Percentiles rank a stretch among this genome's conserved stretches.
Conservation (phyloP, 164 flowering plant species). For the Vitis rupestris region DNA sequence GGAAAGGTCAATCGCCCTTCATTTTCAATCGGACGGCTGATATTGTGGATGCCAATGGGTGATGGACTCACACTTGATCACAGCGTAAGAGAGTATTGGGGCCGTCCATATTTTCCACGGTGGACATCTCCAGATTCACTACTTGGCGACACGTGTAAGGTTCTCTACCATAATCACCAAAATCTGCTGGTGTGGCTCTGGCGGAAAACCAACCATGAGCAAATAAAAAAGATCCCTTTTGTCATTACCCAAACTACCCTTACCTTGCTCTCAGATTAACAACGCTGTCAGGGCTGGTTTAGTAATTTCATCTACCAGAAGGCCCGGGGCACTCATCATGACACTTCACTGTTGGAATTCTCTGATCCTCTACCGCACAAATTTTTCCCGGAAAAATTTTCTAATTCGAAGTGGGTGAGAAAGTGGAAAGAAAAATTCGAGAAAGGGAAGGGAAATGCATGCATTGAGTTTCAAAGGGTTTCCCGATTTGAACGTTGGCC, state of each 20-base stretch:
- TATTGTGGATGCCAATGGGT: background rate
- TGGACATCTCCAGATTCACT: background rate
- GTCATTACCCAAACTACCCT: too few species aligned
- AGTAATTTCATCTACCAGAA: background rate
- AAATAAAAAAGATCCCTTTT: too few species aligned
- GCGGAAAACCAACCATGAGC: too few species aligned
- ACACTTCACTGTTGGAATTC: background rate
- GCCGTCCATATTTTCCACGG: too few species aligned
- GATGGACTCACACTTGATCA: background rate
- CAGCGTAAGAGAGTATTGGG: too few species aligned
- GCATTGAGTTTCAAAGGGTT: constrained; percentile 38
- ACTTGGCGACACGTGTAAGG: background rate
- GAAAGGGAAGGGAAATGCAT: constrained; percentile 35
- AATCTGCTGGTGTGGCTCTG: too few species aligned
- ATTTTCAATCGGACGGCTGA: background rate
- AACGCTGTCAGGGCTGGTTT: background rate
- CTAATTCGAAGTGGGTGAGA: background rate
- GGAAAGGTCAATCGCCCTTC: background rate
- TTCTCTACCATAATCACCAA: too few species aligned
- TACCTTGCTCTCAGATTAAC: too few species aligned
- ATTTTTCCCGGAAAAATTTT: background rate
- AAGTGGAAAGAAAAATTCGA: background rate
- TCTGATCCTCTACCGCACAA: background rate
- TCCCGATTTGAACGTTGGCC: constrained; percentile 29
- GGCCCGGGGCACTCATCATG: background rate